A percentile compares a stretch with the other conserved stretches of the same genome.
Conservation (phyloP, 1,139 yeast species). For the Candida smagusa region DNA sequence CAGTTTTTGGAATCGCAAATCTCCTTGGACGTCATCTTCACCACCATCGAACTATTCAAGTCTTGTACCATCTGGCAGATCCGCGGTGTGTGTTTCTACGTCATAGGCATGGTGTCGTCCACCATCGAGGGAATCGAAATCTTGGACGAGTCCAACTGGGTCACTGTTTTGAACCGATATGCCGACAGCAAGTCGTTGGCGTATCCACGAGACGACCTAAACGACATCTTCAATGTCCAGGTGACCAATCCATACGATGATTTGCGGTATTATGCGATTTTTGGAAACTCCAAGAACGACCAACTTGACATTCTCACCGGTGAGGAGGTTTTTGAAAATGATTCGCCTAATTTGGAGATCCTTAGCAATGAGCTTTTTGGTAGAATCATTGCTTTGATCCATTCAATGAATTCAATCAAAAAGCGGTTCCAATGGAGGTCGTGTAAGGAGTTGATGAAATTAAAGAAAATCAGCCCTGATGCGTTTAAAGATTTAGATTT, state of each 20-base stretch:
- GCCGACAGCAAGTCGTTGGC: slow-evolving; percentile 55
- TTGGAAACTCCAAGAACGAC: slow-evolving; percentile 9
- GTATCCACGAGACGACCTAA: slow-evolving; percentile 38
- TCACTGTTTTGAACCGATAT: slow-evolving; percentile 51
- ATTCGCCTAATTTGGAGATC: slow-evolving; percentile 3
- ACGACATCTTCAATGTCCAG: slow-evolving; percentile 22
- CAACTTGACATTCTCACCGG: not conserved
- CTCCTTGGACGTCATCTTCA: slow-evolving; percentile 42
- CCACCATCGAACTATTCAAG: slow-evolving; percentile 41
- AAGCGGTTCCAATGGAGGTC: slow-evolving; percentile 69
- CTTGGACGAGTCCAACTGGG: slow-evolving; percentile 82
- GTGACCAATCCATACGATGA: slow-evolving; percentile 32
- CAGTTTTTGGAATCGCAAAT: slow-evolving; percentile 57
- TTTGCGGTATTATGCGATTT: slow-evolving; percentile 27
- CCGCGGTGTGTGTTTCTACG: slow-evolving; percentile 74
- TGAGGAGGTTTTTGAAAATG: not conserved
- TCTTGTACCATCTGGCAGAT: slow-evolving; percentile 59
- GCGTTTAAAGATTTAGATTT: slow-evolving; percentile 57
- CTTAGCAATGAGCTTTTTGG: slow-evolving; percentile 24
- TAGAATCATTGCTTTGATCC: slow-evolving; percentile 46
- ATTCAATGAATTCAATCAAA: slow-evolving; percentile 59
- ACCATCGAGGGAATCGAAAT: slow-evolving; percentile 82
- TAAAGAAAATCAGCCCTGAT: slow-evolving; percentile 52
- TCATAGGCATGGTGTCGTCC: slow-evolving; percentile 68
- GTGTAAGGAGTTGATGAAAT: slow-evolving; percentile 53